Evolutionary conservation across 2,329 filamentous ascomycete genomes (phyloP), one percentile per base, ranked within the genome.

Genomic region (Salinomyces thailandicus): DNA sequence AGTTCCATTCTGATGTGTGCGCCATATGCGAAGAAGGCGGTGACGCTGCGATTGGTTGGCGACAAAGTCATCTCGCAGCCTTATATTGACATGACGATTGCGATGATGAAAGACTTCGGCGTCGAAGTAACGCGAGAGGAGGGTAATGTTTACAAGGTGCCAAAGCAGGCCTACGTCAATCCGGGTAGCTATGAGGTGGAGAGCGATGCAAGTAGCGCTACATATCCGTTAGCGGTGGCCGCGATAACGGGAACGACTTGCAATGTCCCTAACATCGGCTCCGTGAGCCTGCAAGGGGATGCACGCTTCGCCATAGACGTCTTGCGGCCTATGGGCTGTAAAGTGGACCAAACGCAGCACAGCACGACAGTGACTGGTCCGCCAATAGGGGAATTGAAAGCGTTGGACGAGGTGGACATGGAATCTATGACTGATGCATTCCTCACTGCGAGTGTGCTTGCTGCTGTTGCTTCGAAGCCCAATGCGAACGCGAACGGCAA

Each of bases 401-500:
- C 84, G 1, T 66, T 98, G 9, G 66, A 77, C 13, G 81, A 89
- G 41, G 78, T 98, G 18, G 87, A 98, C 54, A 98, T 98, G 91
- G 91, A 96, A 60, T 83, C 89, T 1, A 98, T 98, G 91, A 98
- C 91, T 0, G 91, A 98, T 61, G 91, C 91, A 33, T 98, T 98
- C 69, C 71, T 98, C 35, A 95, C 87, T 4, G 91, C 91, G 13
- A 93, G 86, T 2, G 86, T 94, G 4, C 72, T 98, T 31, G 91
- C 86, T 17, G 91, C 91, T 22, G 85, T 94, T 29, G 86, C 89
- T 7, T 8, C 9, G 3, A 77, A 73, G 11, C 85, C 84, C 2
- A 29, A 19, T 78, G 77, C 34, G 66, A 64, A 35, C 58, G 61
- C 6, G 71, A 68, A 22, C 11, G 39, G 39, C 14, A 24, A 65